phyloP scores from a whole-genome alignment of 1,284 basidiomycete genomes.

The Amylostereum areolatum region DNA sequence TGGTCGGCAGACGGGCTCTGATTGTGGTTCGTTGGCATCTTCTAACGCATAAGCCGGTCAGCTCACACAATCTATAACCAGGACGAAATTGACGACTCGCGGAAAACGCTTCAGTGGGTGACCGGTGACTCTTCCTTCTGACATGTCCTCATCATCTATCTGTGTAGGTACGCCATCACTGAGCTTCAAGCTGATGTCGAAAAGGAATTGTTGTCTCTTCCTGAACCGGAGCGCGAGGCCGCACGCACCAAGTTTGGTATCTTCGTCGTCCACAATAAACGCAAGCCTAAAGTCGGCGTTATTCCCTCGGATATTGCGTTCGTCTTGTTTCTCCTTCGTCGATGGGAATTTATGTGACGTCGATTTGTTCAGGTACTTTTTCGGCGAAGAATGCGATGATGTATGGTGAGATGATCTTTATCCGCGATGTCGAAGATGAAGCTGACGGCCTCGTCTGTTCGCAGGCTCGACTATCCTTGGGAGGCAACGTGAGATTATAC shows the following conservation, averaged over 20 bases:
- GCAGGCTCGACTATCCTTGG: constrained; percentile 83
- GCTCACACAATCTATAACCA: constrained; percentile 21
- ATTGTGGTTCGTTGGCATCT: constrained; percentile 63
- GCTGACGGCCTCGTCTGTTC: constrained; percentile 4
- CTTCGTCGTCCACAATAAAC: constrained; percentile 95
- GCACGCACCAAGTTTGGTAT: constrained; percentile 80
- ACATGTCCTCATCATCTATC: constrained; percentile 2
- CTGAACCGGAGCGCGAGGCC: constrained; percentile 66
- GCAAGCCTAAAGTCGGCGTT: constrained; percentile 75
- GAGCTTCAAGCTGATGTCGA: constrained; percentile 88
- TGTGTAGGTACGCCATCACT: constrained; percentile 72
- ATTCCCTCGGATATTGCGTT: constrained; percentile 65
- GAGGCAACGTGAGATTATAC: constrained; percentile 56
- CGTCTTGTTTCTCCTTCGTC: constrained; percentile 19
- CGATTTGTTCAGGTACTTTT: constrained; percentile 51
- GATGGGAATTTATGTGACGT: constrained; percentile 2
- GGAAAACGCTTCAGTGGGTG: constrained; percentile 79
- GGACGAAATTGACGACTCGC: constrained; percentile 94
- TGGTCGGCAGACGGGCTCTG: constrained; percentile 75
- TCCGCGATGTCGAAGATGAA: neutral
- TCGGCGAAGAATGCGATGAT: constrained; percentile 62
- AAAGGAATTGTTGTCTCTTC: constrained; percentile 55
- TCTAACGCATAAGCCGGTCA: constrained; percentile 9
- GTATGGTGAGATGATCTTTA: constrained; percentile 24
- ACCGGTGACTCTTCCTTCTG: neutral